Evolutionary conservation across 495 filamentous ascomycete species (phyloP).

Genomic region (Penicillium tannophilum): DNA sequence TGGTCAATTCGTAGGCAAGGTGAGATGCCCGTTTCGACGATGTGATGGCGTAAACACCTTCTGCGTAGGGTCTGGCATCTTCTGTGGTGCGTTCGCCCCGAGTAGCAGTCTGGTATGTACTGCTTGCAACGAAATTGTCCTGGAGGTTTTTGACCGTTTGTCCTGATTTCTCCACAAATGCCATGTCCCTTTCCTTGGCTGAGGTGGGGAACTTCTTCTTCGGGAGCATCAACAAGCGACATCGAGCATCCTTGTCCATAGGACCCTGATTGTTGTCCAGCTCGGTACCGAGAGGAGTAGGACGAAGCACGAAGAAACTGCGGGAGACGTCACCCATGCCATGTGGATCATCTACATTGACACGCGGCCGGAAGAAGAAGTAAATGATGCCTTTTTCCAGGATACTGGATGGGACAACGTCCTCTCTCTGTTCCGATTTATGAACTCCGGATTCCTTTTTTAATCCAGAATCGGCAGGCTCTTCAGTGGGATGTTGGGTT

Average conservation of each 20-base stretch:
- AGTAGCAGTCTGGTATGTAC: conserved; percentile 78
- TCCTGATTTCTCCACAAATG: conserved; percentile 79
- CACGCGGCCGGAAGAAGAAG: conserved; percentile 84
- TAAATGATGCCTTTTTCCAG: conserved; percentile 94
- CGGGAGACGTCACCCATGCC: conserved; percentile 71
- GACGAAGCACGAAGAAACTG: conserved; percentile 81
- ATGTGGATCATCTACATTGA: conserved; percentile 72
- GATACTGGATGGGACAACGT: conserved; percentile 66
- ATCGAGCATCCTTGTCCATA: conserved; percentile 60
- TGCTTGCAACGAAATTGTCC: conserved; percentile 66
- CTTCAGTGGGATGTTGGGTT: background rate
- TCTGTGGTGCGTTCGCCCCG: conserved; percentile 68
- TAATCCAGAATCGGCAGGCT: conserved; percentile 10
- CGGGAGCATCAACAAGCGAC: conserved; percentile 74
- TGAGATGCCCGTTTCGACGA: conserved; percentile 71
- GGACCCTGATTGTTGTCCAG: conserved; percentile 59
- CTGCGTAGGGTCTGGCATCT: conserved; percentile 72
- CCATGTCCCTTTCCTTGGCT: conserved; percentile 72
- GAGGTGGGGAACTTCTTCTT: conserved; percentile 85
- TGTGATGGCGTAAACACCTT: conserved; percentile 86
- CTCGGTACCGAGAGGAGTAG: conserved; percentile 68
- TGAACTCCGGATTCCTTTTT: conserved; percentile 28
- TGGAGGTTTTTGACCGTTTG: conserved; percentile 70
- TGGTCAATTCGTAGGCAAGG: conserved; percentile 79
- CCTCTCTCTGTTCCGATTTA: conserved; percentile 51